These are phyloP conservation scores for Euphorbia celastroides DNA, from an alignment of 441 rosid genomes.

Conservation along the genomic window DNA sequence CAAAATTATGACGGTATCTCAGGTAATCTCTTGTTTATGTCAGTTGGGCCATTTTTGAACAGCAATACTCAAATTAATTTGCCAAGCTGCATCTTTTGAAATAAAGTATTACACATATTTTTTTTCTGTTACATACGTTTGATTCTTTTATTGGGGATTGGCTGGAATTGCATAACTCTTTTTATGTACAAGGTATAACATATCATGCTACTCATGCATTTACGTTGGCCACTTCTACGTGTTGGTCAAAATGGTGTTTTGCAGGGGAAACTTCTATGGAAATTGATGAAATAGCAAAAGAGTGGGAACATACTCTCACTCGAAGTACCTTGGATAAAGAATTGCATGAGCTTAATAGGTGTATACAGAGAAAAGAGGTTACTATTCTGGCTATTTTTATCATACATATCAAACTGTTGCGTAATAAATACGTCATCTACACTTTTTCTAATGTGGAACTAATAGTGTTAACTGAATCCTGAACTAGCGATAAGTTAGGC, in stretches of 20 bases:
- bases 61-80: neutral
- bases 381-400: slow-evolving; percentile 16
- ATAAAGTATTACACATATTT: neutral
- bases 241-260: slow-evolving; percentile 6
- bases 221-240: slow-evolving; percentile 3
- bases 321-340: slow-evolving; percentile 92
- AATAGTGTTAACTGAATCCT: slow-evolving; percentile 6
- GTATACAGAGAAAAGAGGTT: slow-evolving; percentile 96
- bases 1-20: slow-evolving; percentile 61
- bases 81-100: neutral
- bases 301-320: slow-evolving; percentile 89
- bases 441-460: neutral
- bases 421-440: neutral
- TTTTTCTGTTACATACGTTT: neutral
- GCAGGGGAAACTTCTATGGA: slow-evolving; percentile 64
- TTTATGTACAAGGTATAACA: neutral
- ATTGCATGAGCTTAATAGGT: slow-evolving; percentile 77
- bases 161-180: neutral
- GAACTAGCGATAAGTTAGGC: slow-evolving; percentile 5
- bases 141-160: neutral
- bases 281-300: slow-evolving; percentile 78
- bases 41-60: neutral
- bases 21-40: slow-evolving; percentile 38
- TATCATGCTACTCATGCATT: neutral
- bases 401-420: neutral